Evolutionary conservation across 1,284 basidiomycete genomes (phyloP), one percentile per base, ranked within the genome.

Genomic region (Tylopilus sp.): DNA sequence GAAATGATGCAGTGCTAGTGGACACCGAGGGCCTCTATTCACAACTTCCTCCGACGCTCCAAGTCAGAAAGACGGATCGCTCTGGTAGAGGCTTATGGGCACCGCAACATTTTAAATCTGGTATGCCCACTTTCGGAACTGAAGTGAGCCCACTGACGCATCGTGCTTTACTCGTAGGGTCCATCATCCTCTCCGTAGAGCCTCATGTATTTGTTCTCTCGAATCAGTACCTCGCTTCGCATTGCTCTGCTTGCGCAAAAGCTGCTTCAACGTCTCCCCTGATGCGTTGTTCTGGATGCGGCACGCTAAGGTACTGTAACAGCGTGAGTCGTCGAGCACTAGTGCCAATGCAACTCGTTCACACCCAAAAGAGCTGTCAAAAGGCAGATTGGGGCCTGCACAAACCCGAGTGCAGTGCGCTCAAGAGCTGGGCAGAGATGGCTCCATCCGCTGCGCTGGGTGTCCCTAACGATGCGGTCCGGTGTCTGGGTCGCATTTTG

Each of bases 351-450:
- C 33, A 40, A 26, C 28, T 45, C 16, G 31, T 45, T 48, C 48
- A 47, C 26, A 36, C 28, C 26, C 2, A 11, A 5, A 52, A 93
- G 90, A 65, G 62, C 30, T 96, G 93, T 59, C 91, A 94, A 70
- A 80, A 71, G 30, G 65, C 68, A 35, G 92, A 94, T 60, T 96
- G 92, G 92, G 34, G 62, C 0, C 41, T 76, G 1, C 92, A 96
- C 65, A 89, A 86, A 66, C 64, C 67, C 6, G 92, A 96, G 74
- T 96, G 92, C 59, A 55, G 55, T 6, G 85, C 89, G 0, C 69
- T 93, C 12, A 75, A 74, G 50, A 68, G 70, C 38, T 87, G 85
- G 81, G 71, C 70, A 1, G 60, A 72, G 21, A 57, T 67, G 28
- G 76, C 77, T 1, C 77, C 80, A 1, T 76, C 76, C 6, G 53